phyloP scores from a whole-genome alignment of 306 rosid genomes.

The Prinsepia uniflora region DNA sequence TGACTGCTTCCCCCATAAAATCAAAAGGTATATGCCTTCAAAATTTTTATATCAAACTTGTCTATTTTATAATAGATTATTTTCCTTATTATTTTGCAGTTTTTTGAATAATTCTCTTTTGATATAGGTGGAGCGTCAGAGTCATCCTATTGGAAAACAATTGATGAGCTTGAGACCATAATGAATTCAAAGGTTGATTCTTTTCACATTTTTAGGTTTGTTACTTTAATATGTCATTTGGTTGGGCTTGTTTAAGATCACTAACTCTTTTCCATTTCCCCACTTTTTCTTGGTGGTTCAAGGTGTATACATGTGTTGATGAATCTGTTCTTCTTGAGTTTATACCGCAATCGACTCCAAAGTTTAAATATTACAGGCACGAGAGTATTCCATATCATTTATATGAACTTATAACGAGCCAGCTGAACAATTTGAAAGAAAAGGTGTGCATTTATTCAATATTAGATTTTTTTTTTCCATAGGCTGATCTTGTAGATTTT shows the following conservation, averaged over 20 bases:
- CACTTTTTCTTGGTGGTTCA: conserved; percentile 19
- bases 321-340: conserved; percentile 62
- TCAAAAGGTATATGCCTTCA: conserved; percentile 54
- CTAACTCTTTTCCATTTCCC: conserved; percentile 2
- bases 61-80: not conserved
- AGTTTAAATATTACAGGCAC: conserved; percentile 49
- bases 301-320: conserved; percentile 77
- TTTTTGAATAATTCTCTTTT: not conserved
- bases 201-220: not conserved
- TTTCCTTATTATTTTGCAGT: not conserved
- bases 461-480: not conserved
- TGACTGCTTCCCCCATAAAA: conserved; percentile 90
- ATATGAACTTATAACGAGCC: conserved; percentile 24
- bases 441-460: conserved; percentile 39
- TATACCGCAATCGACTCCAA: conserved; percentile 61
- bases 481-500: not conserved
- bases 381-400: conserved; percentile 29
- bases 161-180: conserved; percentile 52
- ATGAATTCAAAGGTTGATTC: conserved; percentile 74
- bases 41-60: not conserved
- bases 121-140: conserved; percentile 51
- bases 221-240: conserved; percentile 4
- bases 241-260: not conserved
- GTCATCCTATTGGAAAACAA: conserved; percentile 35
- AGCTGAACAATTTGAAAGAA: conserved; percentile 34